Percentiles rank a stretch among this genome's conserved stretches.
Evolutionary conservation across 768 basidiomycete species (phyloP).

Genomic region (Boletales sp.): DNA sequence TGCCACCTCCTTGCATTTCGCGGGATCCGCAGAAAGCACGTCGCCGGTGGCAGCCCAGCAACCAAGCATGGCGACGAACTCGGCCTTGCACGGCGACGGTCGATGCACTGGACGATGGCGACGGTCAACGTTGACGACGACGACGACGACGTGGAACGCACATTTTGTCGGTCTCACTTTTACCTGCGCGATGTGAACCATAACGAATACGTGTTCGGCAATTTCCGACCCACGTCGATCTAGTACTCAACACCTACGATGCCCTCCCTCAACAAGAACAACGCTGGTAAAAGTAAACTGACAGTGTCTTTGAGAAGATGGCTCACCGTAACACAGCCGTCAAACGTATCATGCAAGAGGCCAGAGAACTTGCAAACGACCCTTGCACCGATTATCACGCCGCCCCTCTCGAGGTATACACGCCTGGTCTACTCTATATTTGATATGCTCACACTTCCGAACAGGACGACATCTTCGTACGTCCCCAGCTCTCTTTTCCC

Average conservation of each 20-base stretch:
- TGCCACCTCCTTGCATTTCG: conserved; percentile 56
- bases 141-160: conserved; percentile 20
- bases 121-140: too few relatives aligned
- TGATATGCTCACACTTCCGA: neutral
- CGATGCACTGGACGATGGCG: conserved; percentile 1
- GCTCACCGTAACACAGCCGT: too few relatives aligned
- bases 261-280: conserved; percentile 79
- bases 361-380: conserved; percentile 81
- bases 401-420: conserved; percentile 66
- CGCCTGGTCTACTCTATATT: neutral
- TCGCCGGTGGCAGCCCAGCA: conserved; percentile 83
- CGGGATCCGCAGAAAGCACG: conserved; percentile 42
- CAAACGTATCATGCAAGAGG: conserved; percentile 97
- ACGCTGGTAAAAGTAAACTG: conserved; percentile 69
- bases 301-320: too few relatives aligned
- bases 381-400: conserved; percentile 85
- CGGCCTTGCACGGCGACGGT: conserved; percentile 30
- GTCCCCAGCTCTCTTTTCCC: conserved; percentile 20
- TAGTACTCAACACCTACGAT: neutral
- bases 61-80: conserved; percentile 75
- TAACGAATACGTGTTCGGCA: conserved; percentile 16
- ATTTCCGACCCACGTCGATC: conserved; percentile 9
- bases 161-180: conserved; percentile 78
- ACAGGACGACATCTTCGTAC: conserved; percentile 86
- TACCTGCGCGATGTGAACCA: conserved; percentile 74